Percentiles rank a stretch among this genome's conserved stretches.
Conservation (phyloP, 202 grass and related monocot species). For the Elaeis oleifera region DNA sequence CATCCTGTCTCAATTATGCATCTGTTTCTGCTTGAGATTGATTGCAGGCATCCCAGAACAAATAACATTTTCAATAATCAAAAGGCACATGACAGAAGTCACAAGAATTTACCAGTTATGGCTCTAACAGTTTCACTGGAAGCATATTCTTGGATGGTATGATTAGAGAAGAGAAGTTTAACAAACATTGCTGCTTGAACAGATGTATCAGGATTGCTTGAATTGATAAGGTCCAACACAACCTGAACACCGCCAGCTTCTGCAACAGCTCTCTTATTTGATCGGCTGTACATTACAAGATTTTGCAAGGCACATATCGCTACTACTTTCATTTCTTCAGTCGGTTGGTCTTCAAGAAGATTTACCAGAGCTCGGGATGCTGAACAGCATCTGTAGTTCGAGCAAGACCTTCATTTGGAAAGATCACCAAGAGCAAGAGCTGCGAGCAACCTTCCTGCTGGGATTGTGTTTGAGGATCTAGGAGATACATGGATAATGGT, state of each 20-base stretch:
- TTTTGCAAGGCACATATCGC: constrained; percentile 97
- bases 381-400: constrained; percentile 89
- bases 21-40: too few relatives aligned
- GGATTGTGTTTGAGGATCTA: constrained; percentile 97
- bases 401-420: constrained; percentile 89
- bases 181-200: constrained; percentile 99
- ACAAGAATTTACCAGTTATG: constrained; percentile 70
- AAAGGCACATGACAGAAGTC: neutral
- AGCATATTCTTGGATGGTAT: constrained; percentile 98
- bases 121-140: constrained; percentile 98
- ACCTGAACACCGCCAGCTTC: constrained; percentile 99
- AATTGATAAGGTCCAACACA: constrained; percentile 94
- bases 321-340: constrained; percentile 99
- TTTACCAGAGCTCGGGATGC: constrained; percentile 96
- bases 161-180: constrained; percentile 96
- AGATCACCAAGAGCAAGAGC: constrained; percentile 98
- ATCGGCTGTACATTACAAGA: constrained; percentile 94
- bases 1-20: too few relatives aligned
- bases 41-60: too few relatives aligned
- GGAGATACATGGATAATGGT: constrained; percentile 98
- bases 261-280: constrained; percentile 99
- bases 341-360: constrained; percentile 98
- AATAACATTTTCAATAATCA: too few relatives aligned
- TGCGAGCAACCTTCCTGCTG: constrained; percentile 92
- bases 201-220: constrained; percentile 99